Percentiles rank a stretch among this genome's conserved stretches.
Evolutionary conservation across 192 early-diverging fungal species (phyloP).

Genomic region (Coemansia reversa): DNA sequence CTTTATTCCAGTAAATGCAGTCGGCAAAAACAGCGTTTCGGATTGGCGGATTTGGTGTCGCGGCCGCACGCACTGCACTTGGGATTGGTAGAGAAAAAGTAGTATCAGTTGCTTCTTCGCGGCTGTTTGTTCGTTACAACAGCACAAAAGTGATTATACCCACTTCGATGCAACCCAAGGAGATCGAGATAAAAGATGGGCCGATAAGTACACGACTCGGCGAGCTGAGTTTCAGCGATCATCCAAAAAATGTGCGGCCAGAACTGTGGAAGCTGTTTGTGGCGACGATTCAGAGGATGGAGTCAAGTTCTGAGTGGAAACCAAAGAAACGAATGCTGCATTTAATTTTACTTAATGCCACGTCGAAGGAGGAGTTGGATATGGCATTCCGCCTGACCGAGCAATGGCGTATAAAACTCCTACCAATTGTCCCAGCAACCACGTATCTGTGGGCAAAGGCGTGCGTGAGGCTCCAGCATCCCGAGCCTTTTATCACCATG

Average conservation of each 20-base stretch:
- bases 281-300: slow-evolving; percentile 21
- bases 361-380: slow-evolving; percentile 32
- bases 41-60: slow-evolving; percentile 3
- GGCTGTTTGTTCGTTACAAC: slow-evolving; percentile 8
- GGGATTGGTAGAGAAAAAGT: background rate
- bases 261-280: slow-evolving; percentile 37
- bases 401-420: slow-evolving; percentile 40
- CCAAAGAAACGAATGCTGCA: slow-evolving; percentile 33
- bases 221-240: slow-evolving; percentile 5
- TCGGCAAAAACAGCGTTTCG: slow-evolving; percentile 4
- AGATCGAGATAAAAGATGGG: slow-evolving; percentile 1
- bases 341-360: slow-evolving; percentile 34
- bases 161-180: slow-evolving; percentile 23
- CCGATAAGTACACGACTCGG: slow-evolving; percentile 3
- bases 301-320: slow-evolving; percentile 1
- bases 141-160: slow-evolving; percentile 20
- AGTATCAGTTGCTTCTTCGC: background rate
- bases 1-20: slow-evolving; percentile 13
- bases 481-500: slow-evolving; percentile 26
- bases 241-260: slow-evolving; percentile 18
- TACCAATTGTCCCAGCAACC: slow-evolving; percentile 43
- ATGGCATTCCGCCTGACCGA: slow-evolving; percentile 14
- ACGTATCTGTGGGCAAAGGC: slow-evolving; percentile 37
- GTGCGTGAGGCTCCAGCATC: slow-evolving; percentile 27
- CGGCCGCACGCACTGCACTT: background rate